Base-by-base conservation (phyloP, 495 filamentous ascomycete species). In the Daldinia decipiens region DNA sequence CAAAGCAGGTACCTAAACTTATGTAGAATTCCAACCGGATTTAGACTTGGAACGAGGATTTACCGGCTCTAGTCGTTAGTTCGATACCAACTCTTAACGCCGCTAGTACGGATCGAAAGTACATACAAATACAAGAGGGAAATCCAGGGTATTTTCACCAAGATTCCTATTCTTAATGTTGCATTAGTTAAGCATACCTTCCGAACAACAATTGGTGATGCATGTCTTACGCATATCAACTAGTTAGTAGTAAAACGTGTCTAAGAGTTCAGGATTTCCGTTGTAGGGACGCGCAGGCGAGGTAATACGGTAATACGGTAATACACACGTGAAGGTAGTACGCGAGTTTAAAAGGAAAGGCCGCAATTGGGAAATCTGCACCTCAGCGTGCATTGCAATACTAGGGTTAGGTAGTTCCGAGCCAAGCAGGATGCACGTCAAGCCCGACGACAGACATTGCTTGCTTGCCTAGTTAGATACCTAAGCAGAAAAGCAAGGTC, bases 341-440 rank as follows among this genome's bases (percentile, higher is more conserved):
- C 40, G 26, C 12, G 40, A 15, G 50, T 21, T 29, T 13, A 55
- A 55, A 17, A 55, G 27, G 26, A 55, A 31, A 13, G 24, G 24
- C 39, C 51, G 51, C 51, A 53, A 53, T 26, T 15, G 27, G 53
- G 34, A 53, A 59, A 64, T 59, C 45, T 68, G 19, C 52, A 68
- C 40, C 53, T 68, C 40, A 66, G 29, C 45, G 40, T 71, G 62
- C 59, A 52, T 13, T 63, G 53, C 26, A 39, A 59, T 59, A 43
- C n/a, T 67, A 21, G 68, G 52, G 59, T 58, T 67, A 52, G 68
- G 59, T 67, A 52, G 68, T 63, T 67, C 62, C 63, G 68, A 67
- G 56, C 50, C 59, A 72, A 56, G 47, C 57, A 53, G 32, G 51
- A 73, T 73, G 65, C 61, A 73, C 70, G 70, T 73, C 70, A 68